Evolutionary conservation across 257 asterid species (phyloP).

Genomic region (Catharanthus roseus): DNA sequence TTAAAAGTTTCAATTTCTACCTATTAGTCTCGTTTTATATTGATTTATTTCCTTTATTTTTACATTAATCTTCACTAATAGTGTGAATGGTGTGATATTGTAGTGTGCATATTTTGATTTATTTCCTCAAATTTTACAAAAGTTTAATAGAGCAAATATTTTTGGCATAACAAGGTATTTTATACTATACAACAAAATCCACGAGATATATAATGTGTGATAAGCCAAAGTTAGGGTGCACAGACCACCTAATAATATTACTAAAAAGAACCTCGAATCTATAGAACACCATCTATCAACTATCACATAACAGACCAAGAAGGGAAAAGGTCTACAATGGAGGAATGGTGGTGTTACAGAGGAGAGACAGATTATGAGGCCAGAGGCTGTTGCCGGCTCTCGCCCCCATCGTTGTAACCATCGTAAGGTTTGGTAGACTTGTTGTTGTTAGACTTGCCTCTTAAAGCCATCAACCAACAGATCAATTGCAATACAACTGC

Average conservation of each 20-base stretch:
- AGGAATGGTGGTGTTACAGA: background rate
- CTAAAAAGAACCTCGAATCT: background rate
- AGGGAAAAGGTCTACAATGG: background rate
- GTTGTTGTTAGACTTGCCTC: constrained; percentile 36
- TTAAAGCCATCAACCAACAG: constrained; percentile 63
- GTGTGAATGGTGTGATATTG: too few relatives aligned
- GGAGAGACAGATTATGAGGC: constrained; percentile 19
- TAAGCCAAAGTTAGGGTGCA: background rate
- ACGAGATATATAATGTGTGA: background rate
- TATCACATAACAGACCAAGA: background rate
- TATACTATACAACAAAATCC: background rate
- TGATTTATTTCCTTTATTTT: too few relatives aligned
- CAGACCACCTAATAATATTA: constrained; percentile 3
- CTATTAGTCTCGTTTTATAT: too few relatives aligned
- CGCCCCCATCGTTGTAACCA: constrained; percentile 36
- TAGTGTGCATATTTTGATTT: too few relatives aligned
- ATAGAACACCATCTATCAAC: background rate
- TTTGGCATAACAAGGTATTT: too few relatives aligned
- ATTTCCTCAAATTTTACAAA: too few relatives aligned
- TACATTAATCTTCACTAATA: too few relatives aligned
- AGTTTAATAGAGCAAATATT: too few relatives aligned
- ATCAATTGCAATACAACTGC: constrained; percentile 50
- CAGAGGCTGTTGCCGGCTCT: constrained; percentile 32
- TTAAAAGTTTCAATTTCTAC: too few relatives aligned
- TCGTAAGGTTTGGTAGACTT: constrained; percentile 54